Evolutionary conservation across 202 grass and related monocot genomes (phyloP).

Genomic region (Dendrocalamus latiflorus): DNA sequence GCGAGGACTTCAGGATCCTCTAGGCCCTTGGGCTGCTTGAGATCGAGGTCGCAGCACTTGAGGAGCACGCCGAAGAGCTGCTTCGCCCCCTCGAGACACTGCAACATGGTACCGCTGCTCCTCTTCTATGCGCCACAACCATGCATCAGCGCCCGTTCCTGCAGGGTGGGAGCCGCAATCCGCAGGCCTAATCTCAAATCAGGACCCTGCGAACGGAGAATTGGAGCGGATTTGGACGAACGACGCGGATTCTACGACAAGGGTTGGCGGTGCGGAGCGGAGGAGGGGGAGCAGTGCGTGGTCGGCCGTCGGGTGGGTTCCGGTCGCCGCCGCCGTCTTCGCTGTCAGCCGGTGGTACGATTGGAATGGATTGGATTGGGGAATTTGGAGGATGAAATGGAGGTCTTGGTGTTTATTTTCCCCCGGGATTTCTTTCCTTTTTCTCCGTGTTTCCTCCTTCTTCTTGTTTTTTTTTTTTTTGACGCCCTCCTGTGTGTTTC

Average conservation of each 20-base stretch:
- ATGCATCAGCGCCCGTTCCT: not conserved
- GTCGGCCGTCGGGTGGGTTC: not conserved
- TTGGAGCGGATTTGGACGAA: not conserved
- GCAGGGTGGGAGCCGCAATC: not conserved
- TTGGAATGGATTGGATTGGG: not conserved
- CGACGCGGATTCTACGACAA: not conserved
- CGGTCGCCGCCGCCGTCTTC: not conserved
- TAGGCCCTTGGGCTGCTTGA: constrained; percentile 62
- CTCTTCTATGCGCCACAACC: not conserved
- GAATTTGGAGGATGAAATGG: not conserved
- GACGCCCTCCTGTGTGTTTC: not conserved
- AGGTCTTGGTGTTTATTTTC: not conserved
- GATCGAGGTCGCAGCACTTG: constrained; percentile 72
- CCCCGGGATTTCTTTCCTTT: not conserved
- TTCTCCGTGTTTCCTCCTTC: not conserved
- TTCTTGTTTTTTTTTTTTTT: not conserved
- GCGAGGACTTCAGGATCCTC: constrained; percentile 68
- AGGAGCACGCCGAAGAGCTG: constrained; percentile 46
- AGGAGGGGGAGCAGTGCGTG: not conserved
- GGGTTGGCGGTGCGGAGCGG: not conserved
- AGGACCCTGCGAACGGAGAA: not conserved
- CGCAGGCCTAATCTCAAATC: not conserved
- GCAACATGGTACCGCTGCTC: constrained; percentile 51
- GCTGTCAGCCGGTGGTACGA: not conserved
- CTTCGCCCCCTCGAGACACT: constrained; percentile 62